Base-by-base conservation (phyloP, 352 stramenopile genomes). In the Globisporangium viniferum region DNA sequence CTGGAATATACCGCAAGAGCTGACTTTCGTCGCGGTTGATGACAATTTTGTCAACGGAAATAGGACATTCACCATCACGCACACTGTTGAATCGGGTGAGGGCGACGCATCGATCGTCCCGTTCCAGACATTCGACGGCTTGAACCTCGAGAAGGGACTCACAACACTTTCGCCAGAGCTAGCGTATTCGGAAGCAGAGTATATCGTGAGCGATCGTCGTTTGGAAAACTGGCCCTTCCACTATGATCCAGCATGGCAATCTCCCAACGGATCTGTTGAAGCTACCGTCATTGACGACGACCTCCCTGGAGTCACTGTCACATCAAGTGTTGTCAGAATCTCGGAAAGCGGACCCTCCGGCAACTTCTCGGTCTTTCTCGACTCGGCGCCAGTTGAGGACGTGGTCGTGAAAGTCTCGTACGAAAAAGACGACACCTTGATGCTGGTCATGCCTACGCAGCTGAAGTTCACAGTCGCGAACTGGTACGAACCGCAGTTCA, bases 31-130 rank as follows among this genome's bases (percentile, higher is more conserved):
- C 56, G 81, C 75, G 2, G 68, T 90, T 0, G 84, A 93, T 68
- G 82, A 93, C 67, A 90, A 93, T 57, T 71, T 69, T 1, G 89
- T 78, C 66, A 72, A 73, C 33, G 79, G 74, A 20, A 85, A 93
- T 46, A 74, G 79, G n/a, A 78, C 73, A 5, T 73, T 90, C 24
- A 58, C 60, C 2, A 72, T 88, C 56, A 75, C 66, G 44, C 74
- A 86, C 36, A 64, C 31, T 7, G 68, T 63, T 5, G 59, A 35
- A 1, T 81, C 78, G 3, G 69, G 63, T 9, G 84, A 93, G 35
- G 59, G 44, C 0, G 67, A 66, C 2, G 59, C 33, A 0, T 18
- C 61, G 0, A 59, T 73, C n/a, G 67, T 87, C 15, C 75, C 82
- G 0, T 59, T 33, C 6, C 81, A 90, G 73, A 71, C 67, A 0